phyloP scores from a whole-genome alignment of 2,329 filamentous ascomycete species.

The Calonectria pauciramosa region DNA sequence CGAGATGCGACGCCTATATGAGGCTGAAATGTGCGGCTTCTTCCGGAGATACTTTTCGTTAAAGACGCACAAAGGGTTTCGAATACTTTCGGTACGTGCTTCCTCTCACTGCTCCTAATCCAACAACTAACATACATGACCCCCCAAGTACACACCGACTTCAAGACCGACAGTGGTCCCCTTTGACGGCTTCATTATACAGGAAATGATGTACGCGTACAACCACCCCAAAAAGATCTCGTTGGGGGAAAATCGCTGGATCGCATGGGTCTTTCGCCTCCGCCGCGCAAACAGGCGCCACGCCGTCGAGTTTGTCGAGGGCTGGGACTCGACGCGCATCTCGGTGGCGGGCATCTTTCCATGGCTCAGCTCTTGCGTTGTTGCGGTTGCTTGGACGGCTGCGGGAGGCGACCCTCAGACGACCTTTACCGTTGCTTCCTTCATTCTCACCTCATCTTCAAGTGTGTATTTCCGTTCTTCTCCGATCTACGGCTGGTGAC shows the following conservation, averaged over 20 bases:
- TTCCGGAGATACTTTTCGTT: slow-evolving; percentile 14
- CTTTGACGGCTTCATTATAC: slow-evolving; percentile 20
- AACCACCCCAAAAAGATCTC: neutral
- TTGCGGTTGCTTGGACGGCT: slow-evolving; percentile 1
- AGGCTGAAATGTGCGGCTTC: slow-evolving; percentile 6
- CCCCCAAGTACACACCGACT: neutral
- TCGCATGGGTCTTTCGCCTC: slow-evolving; percentile 14
- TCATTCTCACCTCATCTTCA: slow-evolving; percentile 10
- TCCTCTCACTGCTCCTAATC: neutral
- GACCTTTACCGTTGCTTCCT: slow-evolving; percentile 12
- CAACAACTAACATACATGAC: neutral
- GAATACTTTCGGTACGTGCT: slow-evolving; percentile 10
- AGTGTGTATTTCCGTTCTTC: neutral
- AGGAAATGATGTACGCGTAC: slow-evolving; percentile 26
- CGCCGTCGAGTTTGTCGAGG: neutral
- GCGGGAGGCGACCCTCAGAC: slow-evolving; percentile 6
- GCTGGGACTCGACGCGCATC: slow-evolving; percentile 10
- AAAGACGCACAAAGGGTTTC: slow-evolving; percentile 11
- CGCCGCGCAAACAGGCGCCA: neutral
- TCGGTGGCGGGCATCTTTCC: neutral
- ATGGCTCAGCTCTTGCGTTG: slow-evolving; percentile 1
- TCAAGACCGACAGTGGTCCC: slow-evolving; percentile 10
- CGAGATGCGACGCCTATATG: neutral
- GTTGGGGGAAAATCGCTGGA: neutral
- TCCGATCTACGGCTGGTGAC: too few species aligned